A percentile compares a stretch with the other conserved stretches of the same genome.
These are phyloP conservation scores for Termitomyces bulborhizus DNA, from an alignment of 768 basidiomycete species.

Conservation along the genomic window DNA sequence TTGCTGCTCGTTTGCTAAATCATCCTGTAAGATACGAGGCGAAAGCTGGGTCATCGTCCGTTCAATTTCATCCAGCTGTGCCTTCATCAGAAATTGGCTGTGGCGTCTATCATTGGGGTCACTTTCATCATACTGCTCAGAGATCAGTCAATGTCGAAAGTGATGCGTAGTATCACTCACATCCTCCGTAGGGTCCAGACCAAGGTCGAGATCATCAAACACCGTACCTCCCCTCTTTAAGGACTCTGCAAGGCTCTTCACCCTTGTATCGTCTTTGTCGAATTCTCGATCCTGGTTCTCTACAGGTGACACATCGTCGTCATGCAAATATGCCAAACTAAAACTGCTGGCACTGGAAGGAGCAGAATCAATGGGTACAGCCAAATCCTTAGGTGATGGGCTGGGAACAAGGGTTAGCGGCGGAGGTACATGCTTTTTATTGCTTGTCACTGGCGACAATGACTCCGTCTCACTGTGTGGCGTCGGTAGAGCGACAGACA, in stretches of 20 bases:
- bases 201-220: conserved; percentile 47
- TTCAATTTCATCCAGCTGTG: conserved; percentile 77
- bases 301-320: conserved; percentile 13
- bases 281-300: conserved; percentile 38
- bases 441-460: conserved; percentile 23
- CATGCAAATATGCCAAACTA: conserved; percentile 42
- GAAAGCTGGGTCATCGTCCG: conserved; percentile 66
- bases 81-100: conserved; percentile 71
- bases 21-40: conserved; percentile 41
- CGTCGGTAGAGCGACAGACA: conserved; percentile 31
- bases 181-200: conserved; percentile 39
- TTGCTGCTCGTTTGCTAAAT: conserved; percentile 33
- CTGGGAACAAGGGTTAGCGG: conserved; percentile 48
- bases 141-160: conserved; percentile 3
- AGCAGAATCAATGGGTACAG: conserved; percentile 29
- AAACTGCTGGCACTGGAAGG: conserved; percentile 30
- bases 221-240: conserved; percentile 44
- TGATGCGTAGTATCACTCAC: conserved; percentile 22
- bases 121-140: conserved; percentile 52
- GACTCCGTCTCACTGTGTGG: conserved; percentile 28
- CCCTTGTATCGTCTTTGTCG: conserved; percentile 26
- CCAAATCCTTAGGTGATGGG: conserved; percentile 21
- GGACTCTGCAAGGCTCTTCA: conserved; percentile 30
- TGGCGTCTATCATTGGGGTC: conserved; percentile 70
- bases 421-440: conserved; percentile 45